Evolutionary conservation across 2,329 filamentous ascomycete genomes (phyloP).

Genomic region (Calonectria leucothoes): DNA sequence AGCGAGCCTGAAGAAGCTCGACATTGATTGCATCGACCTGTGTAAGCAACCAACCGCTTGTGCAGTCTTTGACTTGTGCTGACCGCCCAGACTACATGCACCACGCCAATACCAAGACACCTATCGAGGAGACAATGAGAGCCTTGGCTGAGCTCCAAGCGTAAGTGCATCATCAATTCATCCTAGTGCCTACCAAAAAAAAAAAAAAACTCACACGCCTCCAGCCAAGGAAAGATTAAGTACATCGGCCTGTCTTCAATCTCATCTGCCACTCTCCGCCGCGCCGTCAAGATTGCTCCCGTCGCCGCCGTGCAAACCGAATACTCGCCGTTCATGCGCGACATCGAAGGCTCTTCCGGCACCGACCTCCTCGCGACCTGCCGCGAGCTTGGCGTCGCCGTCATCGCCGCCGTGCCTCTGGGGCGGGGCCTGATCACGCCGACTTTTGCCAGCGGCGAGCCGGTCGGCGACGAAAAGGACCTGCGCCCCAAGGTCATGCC

Average conservation of each 20-base stretch:
- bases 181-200: not conserved
- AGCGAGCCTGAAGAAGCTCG: conserved; percentile 49
- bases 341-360: conserved; percentile 63
- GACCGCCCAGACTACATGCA: conserved; percentile 54
- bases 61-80: not conserved
- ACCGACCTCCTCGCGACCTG: conserved; percentile 64
- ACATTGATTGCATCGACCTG: conserved; percentile 63
- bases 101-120: conserved; percentile 55
- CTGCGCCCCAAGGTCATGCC: conserved; percentile 16
- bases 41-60: conserved; percentile 15
- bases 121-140: conserved; percentile 59
- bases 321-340: conserved; percentile 64
- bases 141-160: conserved; percentile 58
- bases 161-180: conserved; percentile 27
- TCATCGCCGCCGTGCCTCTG: conserved; percentile 70
- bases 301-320: conserved; percentile 65
- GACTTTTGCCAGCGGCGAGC: conserved; percentile 57
- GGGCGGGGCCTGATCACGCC: conserved; percentile 69
- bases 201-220: not conserved
- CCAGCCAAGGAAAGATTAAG: conserved; percentile 63
- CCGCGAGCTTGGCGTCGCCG: conserved; percentile 67
- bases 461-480: conserved; percentile 38
- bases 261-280: conserved; percentile 58
- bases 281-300: conserved; percentile 61
- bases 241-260: conserved; percentile 64